Evolutionary conservation across 768 basidiomycete genomes (phyloP).

Genomic region (Piloderma croceum): DNA sequence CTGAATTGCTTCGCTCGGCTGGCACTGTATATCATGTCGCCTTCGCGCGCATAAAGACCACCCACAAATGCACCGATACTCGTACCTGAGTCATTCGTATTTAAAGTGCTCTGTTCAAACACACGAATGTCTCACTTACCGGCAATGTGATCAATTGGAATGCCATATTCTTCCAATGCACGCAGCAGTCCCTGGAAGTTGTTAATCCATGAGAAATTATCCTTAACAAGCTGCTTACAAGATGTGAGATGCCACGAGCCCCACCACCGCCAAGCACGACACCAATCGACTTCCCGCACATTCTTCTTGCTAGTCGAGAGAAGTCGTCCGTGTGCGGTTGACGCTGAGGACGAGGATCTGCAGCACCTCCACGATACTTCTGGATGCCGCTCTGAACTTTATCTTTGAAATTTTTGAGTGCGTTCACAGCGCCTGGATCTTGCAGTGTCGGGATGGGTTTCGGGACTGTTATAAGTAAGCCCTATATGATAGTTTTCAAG

Average conservation of each 20-base stretch:
- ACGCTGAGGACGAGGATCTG: constrained; percentile 63
- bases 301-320: constrained; percentile 79
- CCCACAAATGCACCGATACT: constrained; percentile 92
- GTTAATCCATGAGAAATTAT: constrained; percentile 38
- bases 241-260: constrained; percentile 78
- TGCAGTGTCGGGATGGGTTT: constrained; percentile 55
- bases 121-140: constrained; percentile 34
- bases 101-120: constrained; percentile 1
- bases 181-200: constrained; percentile 75
- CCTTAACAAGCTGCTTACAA: constrained; percentile 32
- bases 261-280: constrained; percentile 97
- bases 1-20: constrained; percentile 91
- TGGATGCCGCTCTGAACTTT: constrained; percentile 85
- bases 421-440: constrained; percentile 84
- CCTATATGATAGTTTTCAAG: constrained; percentile 35
- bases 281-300: constrained; percentile 91
- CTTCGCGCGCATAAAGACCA: constrained; percentile 91
- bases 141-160: constrained; percentile 92
- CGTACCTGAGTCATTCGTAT: constrained; percentile 45
- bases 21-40: constrained; percentile 78
- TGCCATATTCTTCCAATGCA: constrained; percentile 84
- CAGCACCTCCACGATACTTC: constrained; percentile 69
- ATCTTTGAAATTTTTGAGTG: constrained; percentile 88
- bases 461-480: constrained; percentile 58
- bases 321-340: constrained; percentile 88